Base-by-base conservation (phyloP, 148 eudicot genomes). In the Diospyros lotus region DNA sequence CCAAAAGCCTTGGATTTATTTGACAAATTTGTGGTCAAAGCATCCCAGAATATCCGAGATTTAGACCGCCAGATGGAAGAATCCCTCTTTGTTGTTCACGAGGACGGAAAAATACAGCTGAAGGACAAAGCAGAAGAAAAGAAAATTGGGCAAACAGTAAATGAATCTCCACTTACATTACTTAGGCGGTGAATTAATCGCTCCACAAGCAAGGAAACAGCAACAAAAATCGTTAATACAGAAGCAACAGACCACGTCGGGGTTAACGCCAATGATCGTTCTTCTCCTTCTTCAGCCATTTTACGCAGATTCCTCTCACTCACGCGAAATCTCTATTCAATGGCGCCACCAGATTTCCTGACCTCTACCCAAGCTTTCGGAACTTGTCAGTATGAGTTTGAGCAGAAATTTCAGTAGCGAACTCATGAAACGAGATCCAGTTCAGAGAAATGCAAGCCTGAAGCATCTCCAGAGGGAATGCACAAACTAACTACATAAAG, bases 201-300 rank as follows among this genome's bases (percentile, higher is more conserved):
- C 84, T 93, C 99, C 84, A 93, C 89, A 45, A 96, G 84, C 89
- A 91, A 85, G 2, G 97, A 95, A 81, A 95, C 91, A 15, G 80
- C 95, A 69, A 93, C 97, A 80, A 93, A 95, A 75, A 95, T 59
- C 14, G 99, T 90, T 77, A 96, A 85, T 8, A 93, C 98, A 41
- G 98, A 79, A 73, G 97, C 98, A 78, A 91, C 93, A 68, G 99
- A 96, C 97, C 99, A 96, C 73, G 95, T 96, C 78, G 98, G 99
- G 15, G 98, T 96, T 71, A 91, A 85, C 56, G 92, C 98, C 87
- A 96, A 75, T n/a, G 97, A 91, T 75, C 98, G 78, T 77, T 89
- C 96, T 66, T 78, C 79, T 5, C 60, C 42, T 71, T 78, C 72
- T 8, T 80, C 94, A 3, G 46, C 84, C 96, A 86, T 93, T 76